Percentiles rank a stretch among this genome's conserved stretches.
Evolutionary conservation across 345 rosid species (phyloP).

Genomic region (Sonneratia alba): DNA sequence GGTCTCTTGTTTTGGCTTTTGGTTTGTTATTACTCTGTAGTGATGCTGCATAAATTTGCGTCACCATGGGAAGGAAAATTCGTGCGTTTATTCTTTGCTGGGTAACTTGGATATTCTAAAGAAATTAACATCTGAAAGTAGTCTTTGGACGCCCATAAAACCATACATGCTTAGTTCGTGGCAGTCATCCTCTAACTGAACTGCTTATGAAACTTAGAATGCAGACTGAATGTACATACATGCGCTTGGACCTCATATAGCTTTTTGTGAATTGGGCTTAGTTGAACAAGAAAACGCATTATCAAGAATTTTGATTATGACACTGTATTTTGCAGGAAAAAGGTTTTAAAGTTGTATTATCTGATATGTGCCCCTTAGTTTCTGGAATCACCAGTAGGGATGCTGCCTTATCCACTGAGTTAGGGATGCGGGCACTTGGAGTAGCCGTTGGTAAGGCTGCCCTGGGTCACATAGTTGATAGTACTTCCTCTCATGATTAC

Average conservation of each 20-base stretch:
- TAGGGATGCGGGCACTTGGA: conserved; percentile 85
- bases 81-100: background rate
- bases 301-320: background rate
- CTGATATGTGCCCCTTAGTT: conserved; percentile 88
- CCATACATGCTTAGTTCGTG: background rate
- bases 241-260: background rate
- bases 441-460: conserved; percentile 65
- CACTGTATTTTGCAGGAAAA: conserved; percentile 33
- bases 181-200: background rate
- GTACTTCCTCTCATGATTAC: conserved; percentile 5
- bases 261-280: background rate
- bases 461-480: conserved; percentile 18
- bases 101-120: background rate
- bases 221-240: background rate
- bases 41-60: background rate
- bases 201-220: background rate
- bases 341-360: conserved; percentile 74
- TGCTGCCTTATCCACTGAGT: conserved; percentile 69
- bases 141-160: background rate
- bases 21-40: background rate
- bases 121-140: background rate
- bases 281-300: background rate
- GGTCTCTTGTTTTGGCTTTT: background rate
- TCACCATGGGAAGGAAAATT: background rate
- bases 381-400: conserved; percentile 78